Base-by-base conservation (phyloP, 176 grass and related monocot species). In the Lolium multiflorum region DNA sequence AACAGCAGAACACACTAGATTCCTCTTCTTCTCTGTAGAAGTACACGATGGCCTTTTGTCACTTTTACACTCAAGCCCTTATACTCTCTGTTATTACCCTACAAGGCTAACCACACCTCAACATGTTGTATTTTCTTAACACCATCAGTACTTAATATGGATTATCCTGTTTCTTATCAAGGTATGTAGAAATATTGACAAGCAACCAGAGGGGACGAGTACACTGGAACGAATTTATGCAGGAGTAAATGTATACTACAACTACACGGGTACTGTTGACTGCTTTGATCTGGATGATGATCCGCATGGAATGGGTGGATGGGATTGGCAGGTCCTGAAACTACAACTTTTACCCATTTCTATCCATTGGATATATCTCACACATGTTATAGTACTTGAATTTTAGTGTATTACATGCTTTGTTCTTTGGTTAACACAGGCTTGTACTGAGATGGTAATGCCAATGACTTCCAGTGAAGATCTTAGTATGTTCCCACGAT, bases 401-500 rank as follows among this genome's bases (percentile, higher is more conserved):
- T 44, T 78, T 56, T 67, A 50, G 72, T 54, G 18, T 66, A 56
- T 79, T 20, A 77, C 37, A 31, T 73, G 21, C 9, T 79, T 28
- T 1, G 9, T 83, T 85, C 35, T 52, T 93, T 93, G 57, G 20
- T 87, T 86, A 73, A 52, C 50, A 81, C 88, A 98, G 96, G 96
- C 96, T 20, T 98, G 96, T 60, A 98, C 96, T n/a, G 96, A 98
- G 91, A 98, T 98, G 93, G 91, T 98, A 44, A 95, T 98, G 96
- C 96, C 96, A 9, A 90, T 95, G 91, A 89, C 93, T 47, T 95
- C 52, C 49, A 94, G 88, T 89, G 67, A 93, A 88, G 62, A 67
- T 14, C 84, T 80, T 76, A 98, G 96, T 76, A 98, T 95, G 96
- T 98, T 94, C 92, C 88, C 86, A 78, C 71, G 88, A 24, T 88